Evolutionary conservation across 805 yeast species (phyloP).

Genomic region (Yarrowia yakushimensis): DNA sequence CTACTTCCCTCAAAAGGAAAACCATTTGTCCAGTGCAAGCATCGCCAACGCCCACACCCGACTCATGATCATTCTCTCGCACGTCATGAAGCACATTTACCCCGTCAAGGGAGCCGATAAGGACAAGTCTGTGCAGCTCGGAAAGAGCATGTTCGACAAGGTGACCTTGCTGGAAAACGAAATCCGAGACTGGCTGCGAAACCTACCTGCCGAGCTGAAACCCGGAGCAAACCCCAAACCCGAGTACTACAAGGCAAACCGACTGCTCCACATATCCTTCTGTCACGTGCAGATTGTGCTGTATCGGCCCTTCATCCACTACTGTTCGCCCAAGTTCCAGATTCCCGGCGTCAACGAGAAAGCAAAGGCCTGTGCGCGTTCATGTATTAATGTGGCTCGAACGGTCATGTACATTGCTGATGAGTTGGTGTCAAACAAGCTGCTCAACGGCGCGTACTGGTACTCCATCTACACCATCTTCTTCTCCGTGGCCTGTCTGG

Average conservation of each 20-base stretch:
- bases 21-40: conserved; percentile 62
- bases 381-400: conserved; percentile 80
- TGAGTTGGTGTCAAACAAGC: conserved; percentile 67
- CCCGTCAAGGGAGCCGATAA: conserved; percentile 55
- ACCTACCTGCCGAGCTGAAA: conserved; percentile 64
- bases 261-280: conserved; percentile 47
- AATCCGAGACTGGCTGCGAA: conserved; percentile 66
- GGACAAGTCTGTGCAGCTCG: conserved; percentile 27
- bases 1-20: conserved; percentile 48
- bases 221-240: conserved; percentile 69
- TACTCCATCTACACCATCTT: conserved; percentile 85
- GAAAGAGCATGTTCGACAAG: conserved; percentile 31
- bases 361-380: conserved; percentile 69
- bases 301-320: conserved; percentile 86
- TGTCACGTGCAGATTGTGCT: conserved; percentile 72
- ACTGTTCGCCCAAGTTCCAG: conserved; percentile 55
- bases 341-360: conserved; percentile 45
- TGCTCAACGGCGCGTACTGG: conserved; percentile 86
- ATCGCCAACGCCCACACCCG: conserved; percentile 84
- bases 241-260: conserved; percentile 67
- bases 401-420: conserved; percentile 76
- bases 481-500: conserved; percentile 81
- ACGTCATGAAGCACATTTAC: conserved; percentile 67
- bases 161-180: conserved; percentile 66
- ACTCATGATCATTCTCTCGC: conserved; percentile 64